A percentile compares a stretch with the other conserved stretches of the same genome.
phyloP scores from a whole-genome alignment of 2,329 filamentous ascomycete species.

The Clarireedia paspali region DNA sequence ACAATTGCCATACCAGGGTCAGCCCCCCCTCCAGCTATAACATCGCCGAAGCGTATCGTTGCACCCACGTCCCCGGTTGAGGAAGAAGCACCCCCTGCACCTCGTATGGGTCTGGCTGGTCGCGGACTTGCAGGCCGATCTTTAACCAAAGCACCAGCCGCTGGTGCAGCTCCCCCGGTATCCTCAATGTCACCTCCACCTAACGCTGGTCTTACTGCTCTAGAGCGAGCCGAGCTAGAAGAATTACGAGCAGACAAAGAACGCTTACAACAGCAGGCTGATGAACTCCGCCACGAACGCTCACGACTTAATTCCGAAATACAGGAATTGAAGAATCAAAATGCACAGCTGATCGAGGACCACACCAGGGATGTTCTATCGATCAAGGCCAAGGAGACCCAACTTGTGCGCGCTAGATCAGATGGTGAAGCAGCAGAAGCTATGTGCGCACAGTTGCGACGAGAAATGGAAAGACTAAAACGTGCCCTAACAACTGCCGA shows the following conservation, averaged over 20 bases:
- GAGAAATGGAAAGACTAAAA: constrained; percentile 90
- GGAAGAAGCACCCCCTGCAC: constrained; percentile 30
- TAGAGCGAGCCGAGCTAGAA: constrained; percentile 89
- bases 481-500: constrained; percentile 65
- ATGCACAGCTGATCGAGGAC: constrained; percentile 93
- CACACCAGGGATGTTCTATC: constrained; percentile 92
- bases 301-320: constrained; percentile 78
- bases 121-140: constrained; percentile 79
- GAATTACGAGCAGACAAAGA: constrained; percentile 82
- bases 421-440: constrained; percentile 86
- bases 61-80: constrained; percentile 39
- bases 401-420: constrained; percentile 82
- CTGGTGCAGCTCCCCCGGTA: constrained; percentile 41
- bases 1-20: constrained; percentile 40
- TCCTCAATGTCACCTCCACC: constrained; percentile 50
- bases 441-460: constrained; percentile 71
- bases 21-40: constrained; percentile 26
- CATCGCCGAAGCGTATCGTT: constrained; percentile 43
- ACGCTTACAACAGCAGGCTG: constrained; percentile 62
- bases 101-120: constrained; percentile 29
- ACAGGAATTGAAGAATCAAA: constrained; percentile 92
- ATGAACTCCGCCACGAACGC: constrained; percentile 76
- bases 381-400: constrained; percentile 97
- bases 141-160: constrained; percentile 57
- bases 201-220: constrained; percentile 58